phyloP scores from a whole-genome alignment of 495 filamentous ascomycete species.

The Glutinoglossum americanum region DNA sequence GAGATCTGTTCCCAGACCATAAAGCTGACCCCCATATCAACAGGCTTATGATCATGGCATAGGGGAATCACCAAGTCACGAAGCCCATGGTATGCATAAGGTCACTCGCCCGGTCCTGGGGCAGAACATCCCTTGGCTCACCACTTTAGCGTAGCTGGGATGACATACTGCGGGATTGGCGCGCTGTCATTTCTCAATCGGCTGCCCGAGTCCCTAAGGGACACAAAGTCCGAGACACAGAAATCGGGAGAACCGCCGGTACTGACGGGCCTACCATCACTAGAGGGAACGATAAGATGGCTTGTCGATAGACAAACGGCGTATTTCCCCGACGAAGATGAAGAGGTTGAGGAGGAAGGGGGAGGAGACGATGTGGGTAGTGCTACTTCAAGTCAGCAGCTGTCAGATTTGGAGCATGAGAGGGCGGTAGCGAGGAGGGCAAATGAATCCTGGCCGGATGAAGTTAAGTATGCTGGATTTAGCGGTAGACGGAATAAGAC shows the following conservation, averaged over 20 bases:
- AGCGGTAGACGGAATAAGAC: conserved; percentile 78
- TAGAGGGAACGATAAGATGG: conserved; percentile 34
- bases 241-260: conserved; percentile 4
- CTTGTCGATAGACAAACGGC: conserved; percentile 45
- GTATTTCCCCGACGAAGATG: conserved; percentile 22
- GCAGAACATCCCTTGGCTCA: neutral
- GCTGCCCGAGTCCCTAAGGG: conserved; percentile 14
- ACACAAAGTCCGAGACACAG: neutral
- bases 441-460: conserved; percentile 16
- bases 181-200: conserved; percentile 50
- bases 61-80: conserved; percentile 55
- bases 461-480: conserved; percentile 40
- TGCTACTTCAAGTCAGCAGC: conserved; percentile 9
- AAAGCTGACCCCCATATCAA: conserved; percentile 8
- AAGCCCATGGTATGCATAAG: conserved; percentile 56
- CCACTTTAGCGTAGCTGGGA: conserved; percentile 37
- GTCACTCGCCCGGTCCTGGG: conserved; percentile 1
- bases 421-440: conserved; percentile 14
- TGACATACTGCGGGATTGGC: conserved; percentile 65
- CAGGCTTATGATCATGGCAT: conserved; percentile 86
- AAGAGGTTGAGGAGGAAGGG: conserved; percentile 27
- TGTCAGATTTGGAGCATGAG: conserved; percentile 9
- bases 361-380: conserved; percentile 12
- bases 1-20: neutral
- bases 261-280: conserved; percentile 8